These are phyloP conservation scores for Rhododendron ferrugineum DNA, from an alignment of 148 eudicot species.

Conservation along the genomic window DNA sequence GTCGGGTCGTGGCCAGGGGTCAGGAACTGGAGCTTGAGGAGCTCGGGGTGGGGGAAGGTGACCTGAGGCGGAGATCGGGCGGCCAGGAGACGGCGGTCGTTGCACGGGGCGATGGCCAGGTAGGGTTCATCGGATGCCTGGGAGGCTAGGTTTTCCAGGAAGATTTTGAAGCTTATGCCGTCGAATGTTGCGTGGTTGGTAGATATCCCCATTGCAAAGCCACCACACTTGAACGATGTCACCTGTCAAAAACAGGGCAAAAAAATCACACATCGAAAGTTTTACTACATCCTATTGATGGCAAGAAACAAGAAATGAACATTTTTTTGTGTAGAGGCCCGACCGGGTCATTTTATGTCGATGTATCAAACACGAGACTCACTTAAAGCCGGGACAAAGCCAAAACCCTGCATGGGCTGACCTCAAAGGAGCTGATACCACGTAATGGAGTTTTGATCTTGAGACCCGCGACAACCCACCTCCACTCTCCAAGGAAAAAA, in stretches of 20 bases:
- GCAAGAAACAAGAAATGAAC: no score
- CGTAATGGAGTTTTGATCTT: no score
- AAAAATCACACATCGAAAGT: no score
- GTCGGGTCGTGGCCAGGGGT: not conserved
- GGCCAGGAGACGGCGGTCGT: constrained; percentile 62
- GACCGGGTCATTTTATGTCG: no score
- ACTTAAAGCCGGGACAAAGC: no score
- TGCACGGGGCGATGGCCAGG: constrained; percentile 42
- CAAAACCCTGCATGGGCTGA: no score
- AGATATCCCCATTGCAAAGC: constrained; percentile 71
- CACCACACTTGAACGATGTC: constrained; percentile 86
- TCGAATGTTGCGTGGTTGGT: constrained; percentile 72
- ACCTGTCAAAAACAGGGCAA: constrained; percentile 28
- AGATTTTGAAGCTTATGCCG: constrained; percentile 59
- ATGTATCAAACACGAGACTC: no score
- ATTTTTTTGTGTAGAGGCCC: no score
- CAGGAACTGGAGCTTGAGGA: constrained; percentile 45
- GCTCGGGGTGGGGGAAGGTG: constrained; percentile 72
- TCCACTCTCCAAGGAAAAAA: no score
- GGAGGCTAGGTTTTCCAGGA: constrained; percentile 70
- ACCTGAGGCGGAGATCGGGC: constrained; percentile 80
- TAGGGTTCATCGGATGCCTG: constrained; percentile 48
- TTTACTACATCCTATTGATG: no score
- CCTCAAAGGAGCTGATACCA: no score
- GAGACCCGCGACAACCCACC: no score